Evolutionary conservation across 1,284 basidiomycete genomes (phyloP).

Genomic region (Bjerkandera adusta): DNA sequence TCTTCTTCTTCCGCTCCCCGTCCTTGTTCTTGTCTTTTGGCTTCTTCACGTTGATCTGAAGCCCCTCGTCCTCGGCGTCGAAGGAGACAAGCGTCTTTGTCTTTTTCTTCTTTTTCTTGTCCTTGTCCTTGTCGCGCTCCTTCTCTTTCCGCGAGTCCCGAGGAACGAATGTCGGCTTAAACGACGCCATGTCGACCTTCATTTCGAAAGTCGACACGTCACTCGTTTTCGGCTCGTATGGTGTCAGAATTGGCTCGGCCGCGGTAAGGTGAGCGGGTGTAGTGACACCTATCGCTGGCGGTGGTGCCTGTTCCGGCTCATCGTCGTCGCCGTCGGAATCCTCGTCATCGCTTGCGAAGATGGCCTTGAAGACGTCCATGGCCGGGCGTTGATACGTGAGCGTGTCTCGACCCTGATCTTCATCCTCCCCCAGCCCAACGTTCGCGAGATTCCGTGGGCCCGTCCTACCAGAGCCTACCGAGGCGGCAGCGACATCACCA

Average conservation of each 20-base stretch:
- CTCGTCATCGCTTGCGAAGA: slow-evolving; percentile 89
- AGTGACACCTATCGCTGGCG: neutral
- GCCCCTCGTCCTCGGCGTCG: slow-evolving; percentile 55
- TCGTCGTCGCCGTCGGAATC: slow-evolving; percentile 64
- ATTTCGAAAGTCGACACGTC: slow-evolving; percentile 18
- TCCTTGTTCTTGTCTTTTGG: slow-evolving; percentile 35
- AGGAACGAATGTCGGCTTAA: slow-evolving; percentile 82
- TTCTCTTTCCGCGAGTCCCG: slow-evolving; percentile 37
- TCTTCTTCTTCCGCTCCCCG: slow-evolving; percentile 14
- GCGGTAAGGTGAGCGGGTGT: neutral
- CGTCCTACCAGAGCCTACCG: slow-evolving; percentile 2
- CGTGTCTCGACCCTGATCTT: slow-evolving; percentile 82
- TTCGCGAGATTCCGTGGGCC: slow-evolving; percentile 63
- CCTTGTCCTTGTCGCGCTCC: slow-evolving; percentile 37
- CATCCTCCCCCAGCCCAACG: slow-evolving; percentile 86
- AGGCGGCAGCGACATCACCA: slow-evolving; percentile 7
- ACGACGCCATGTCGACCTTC: slow-evolving; percentile 59
- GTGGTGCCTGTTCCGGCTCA: neutral
- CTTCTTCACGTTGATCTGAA: slow-evolving; percentile 30
- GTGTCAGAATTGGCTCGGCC: neutral
- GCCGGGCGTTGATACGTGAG: slow-evolving; percentile 84
- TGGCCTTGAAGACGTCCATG: slow-evolving; percentile 94
- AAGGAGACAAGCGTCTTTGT: slow-evolving; percentile 64
- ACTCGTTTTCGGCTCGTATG: slow-evolving; percentile 9
- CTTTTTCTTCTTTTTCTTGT: slow-evolving; percentile 42